Conservation (phyloP, 257 asterid species). For the Jacaranda copaia region DNA sequence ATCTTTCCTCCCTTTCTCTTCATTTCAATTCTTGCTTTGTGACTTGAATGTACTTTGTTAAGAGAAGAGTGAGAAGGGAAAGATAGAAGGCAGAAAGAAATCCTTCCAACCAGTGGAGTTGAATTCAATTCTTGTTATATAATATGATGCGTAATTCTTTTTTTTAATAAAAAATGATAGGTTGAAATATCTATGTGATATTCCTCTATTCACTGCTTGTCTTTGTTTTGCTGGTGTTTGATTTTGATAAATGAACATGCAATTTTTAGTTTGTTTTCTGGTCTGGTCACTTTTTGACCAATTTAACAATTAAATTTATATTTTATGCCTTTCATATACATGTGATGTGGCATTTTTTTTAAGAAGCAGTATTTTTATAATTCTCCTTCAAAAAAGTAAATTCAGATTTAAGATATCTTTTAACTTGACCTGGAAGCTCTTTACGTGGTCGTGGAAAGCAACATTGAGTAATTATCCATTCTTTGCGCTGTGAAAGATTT, state of each 20-base stretch:
- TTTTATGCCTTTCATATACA: not conserved
- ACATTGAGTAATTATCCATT: constrained; percentile 11
- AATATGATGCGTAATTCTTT: too few relatives aligned
- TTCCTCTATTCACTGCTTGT: not conserved
- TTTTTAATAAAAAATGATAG: too few relatives aligned
- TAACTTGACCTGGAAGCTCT: not conserved
- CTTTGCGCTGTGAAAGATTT: constrained; percentile 29
- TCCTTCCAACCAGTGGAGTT: too few relatives aligned
- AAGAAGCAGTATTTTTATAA: constrained; percentile 3
- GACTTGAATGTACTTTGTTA: too few relatives aligned
- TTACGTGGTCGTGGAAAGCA: constrained; percentile 26
- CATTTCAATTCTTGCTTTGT: too few relatives aligned
- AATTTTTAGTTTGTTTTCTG: constrained; percentile 10
- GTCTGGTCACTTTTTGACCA: not conserved
- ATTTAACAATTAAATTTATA: constrained; percentile 11
- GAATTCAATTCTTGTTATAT: too few relatives aligned
- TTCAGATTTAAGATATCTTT: constrained; percentile 19
- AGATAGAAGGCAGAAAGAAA: too few relatives aligned
- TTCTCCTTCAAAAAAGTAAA: not conserved
- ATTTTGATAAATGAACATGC: constrained; percentile 1
- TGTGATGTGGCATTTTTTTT: constrained; percentile 25
- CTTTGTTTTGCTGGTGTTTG: constrained; percentile 7
- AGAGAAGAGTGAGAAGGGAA: too few relatives aligned
- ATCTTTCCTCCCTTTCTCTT: too few relatives aligned
- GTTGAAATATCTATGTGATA: too few relatives aligned